phyloP scores from a whole-genome alignment of 305 asterid genomes.

The Fraxinus greggii region DNA sequence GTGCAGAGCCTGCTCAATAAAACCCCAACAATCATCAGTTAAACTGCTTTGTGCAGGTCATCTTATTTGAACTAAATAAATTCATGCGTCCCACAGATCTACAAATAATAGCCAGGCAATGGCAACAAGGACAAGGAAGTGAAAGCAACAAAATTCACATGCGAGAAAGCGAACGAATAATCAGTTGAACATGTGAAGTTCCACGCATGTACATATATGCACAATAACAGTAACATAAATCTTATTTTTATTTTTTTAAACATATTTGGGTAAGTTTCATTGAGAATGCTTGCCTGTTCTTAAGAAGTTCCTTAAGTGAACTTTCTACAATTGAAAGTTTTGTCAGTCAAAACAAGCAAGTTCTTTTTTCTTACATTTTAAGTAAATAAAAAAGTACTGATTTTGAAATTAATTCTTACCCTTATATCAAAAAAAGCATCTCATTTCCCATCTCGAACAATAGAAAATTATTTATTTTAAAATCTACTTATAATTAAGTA shows the following conservation, averaged over 20 bases:
- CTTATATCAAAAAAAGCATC: not conserved
- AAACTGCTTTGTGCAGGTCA: not conserved
- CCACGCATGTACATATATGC: not conserved
- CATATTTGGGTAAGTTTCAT: not conserved
- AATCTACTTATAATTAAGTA: not conserved
- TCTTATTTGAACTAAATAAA: not conserved
- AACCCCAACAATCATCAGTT: not conserved
- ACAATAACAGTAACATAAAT: not conserved
- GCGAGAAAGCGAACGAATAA: not conserved
- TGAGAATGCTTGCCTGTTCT: not conserved
- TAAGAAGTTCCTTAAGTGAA: not conserved
- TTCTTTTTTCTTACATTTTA: not conserved
- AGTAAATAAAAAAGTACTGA: not conserved
- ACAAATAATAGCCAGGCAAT: not conserved
- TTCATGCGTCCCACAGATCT: not conserved
- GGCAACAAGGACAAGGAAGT: not conserved
- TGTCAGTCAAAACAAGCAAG: not conserved
- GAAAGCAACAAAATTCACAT: not conserved
- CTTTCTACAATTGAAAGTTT: not conserved
- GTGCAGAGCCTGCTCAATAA: conserved; percentile 69
- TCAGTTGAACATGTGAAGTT: not conserved
- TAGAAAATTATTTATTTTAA: not conserved
- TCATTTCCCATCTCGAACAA: not conserved
- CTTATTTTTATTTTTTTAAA: not conserved
- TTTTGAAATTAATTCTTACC: not conserved